A percentile compares a stretch with the other conserved stretches of the same genome.
These are phyloP conservation scores for Collybia mongolica DNA, from an alignment of 768 basidiomycete genomes.

Conservation along the genomic window DNA sequence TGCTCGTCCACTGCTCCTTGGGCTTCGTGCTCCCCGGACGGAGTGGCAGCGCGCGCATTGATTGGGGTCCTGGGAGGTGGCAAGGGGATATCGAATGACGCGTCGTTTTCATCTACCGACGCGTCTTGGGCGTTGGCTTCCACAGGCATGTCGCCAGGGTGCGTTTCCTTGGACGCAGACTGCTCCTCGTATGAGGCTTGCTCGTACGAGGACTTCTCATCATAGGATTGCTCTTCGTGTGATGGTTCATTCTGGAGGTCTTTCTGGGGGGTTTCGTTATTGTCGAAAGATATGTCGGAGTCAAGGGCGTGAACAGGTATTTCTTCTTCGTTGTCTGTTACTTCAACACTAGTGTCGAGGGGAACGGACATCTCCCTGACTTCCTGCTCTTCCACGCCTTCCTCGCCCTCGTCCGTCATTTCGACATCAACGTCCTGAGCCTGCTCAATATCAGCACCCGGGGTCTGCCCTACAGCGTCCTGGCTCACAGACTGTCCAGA, in stretches of 20 bases:
- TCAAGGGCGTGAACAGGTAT: too few species aligned
- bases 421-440: constrained; percentile 19
- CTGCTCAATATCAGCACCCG: constrained; percentile 12
- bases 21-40: too few species aligned
- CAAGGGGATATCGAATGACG: not conserved
- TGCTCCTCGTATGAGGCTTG: too few species aligned
- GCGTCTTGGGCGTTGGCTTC: not conserved
- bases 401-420: constrained; percentile 24
- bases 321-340: constrained; percentile 19
- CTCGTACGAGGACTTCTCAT: too few species aligned
- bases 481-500: too few species aligned
- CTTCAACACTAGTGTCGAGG: constrained; percentile 7
- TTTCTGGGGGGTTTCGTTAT: not conserved
- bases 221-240: too few species aligned
- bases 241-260: not conserved
- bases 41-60: too few species aligned
- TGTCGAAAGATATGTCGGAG: constrained; percentile 16
- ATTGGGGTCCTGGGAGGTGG: too few species aligned
- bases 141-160: too few species aligned
- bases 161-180: too few species aligned
- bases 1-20: too few species aligned
- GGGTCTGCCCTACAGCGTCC: too few species aligned
- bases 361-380: constrained; percentile 24
- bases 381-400: constrained; percentile 22
- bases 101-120: not conserved